Evolutionary conservation across 306 rosid species (phyloP).

Genomic region (Mimosa pudica): DNA sequence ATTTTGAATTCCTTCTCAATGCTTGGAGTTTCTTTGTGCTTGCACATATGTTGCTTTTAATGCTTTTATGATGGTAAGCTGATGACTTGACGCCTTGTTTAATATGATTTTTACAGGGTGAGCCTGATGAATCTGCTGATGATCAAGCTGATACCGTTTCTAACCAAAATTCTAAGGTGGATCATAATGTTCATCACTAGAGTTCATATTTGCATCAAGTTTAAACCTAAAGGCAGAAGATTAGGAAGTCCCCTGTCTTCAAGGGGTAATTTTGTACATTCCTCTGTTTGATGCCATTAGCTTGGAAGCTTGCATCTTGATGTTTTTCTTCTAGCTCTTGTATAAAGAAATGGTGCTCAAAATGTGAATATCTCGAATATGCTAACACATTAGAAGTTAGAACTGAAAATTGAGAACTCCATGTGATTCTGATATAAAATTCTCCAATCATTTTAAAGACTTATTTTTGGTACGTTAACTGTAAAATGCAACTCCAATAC

Average conservation of each 20-base stretch:
- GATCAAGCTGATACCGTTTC: slow-evolving; percentile 2
- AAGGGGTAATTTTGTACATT: slow-evolving; percentile 33
- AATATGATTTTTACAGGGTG: slow-evolving; percentile 36
- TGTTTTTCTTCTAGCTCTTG: neutral
- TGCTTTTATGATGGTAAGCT: neutral
- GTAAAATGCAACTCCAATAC: neutral
- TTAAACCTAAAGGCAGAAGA: neutral
- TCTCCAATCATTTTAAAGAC: neutral
- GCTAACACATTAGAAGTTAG: neutral
- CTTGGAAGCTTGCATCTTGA: slow-evolving; percentile 19
- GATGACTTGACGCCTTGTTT: neutral
- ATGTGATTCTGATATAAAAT: neutral
- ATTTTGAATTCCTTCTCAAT: neutral
- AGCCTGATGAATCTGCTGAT: slow-evolving; percentile 29
- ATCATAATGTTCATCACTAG: neutral
- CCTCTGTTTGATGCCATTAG: slow-evolving; percentile 19
- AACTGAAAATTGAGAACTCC: neutral
- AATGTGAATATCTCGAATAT: neutral
- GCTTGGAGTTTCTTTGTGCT: neutral
- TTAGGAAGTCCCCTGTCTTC: slow-evolving; percentile 21
- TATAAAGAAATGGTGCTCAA: neutral
- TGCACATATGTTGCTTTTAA: neutral
- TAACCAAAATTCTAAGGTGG: slow-evolving; percentile 22
- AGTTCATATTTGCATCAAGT: slow-evolving; percentile 8
- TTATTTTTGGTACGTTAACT: too few species aligned